Conservation (phyloP, 495 filamentous ascomycete genomes). For the Daldinia grandis region DNA sequence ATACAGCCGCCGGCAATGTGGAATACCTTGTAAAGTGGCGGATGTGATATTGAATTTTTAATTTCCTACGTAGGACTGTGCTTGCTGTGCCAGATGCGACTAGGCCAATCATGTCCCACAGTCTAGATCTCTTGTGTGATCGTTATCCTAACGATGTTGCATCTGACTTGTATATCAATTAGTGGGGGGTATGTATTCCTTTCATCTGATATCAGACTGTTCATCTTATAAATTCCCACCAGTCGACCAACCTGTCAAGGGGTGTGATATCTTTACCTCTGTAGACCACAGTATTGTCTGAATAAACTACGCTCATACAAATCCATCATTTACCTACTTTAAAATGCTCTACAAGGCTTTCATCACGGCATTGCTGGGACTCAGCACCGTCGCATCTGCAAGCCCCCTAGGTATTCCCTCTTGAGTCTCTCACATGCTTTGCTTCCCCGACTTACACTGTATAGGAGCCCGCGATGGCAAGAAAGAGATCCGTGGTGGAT, state of each 20-base stretch:
- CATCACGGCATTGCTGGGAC: slow-evolving; percentile 3
- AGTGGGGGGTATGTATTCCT: slow-evolving; percentile 2
- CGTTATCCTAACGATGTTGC: slow-evolving; percentile 1
- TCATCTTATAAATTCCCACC: background rate
- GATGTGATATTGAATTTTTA: slow-evolving; percentile 1
- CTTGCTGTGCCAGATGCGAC: background rate
- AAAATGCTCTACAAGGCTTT: slow-evolving; percentile 8
- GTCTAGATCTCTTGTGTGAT: background rate
- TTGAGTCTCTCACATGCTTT: background rate
- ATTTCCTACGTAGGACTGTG: background rate
- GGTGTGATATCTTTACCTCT: background rate
- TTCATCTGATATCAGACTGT: background rate
- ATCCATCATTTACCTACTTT: background rate
- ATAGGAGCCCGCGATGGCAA: background rate
- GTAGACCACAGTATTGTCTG: background rate
- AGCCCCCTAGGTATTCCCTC: background rate
- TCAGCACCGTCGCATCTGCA: background rate
- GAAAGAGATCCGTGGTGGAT: slow-evolving; percentile 8
- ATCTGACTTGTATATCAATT: slow-evolving; percentile 4
- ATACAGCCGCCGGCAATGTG: background rate
- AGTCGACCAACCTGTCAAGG: background rate
- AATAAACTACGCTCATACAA: background rate
- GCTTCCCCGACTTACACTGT: background rate
- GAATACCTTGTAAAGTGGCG: slow-evolving; percentile 2
- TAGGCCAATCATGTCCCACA: background rate